Base-by-base conservation (phyloP, 2,329 filamentous ascomycete species). In the Graphilbum fragrans region DNA sequence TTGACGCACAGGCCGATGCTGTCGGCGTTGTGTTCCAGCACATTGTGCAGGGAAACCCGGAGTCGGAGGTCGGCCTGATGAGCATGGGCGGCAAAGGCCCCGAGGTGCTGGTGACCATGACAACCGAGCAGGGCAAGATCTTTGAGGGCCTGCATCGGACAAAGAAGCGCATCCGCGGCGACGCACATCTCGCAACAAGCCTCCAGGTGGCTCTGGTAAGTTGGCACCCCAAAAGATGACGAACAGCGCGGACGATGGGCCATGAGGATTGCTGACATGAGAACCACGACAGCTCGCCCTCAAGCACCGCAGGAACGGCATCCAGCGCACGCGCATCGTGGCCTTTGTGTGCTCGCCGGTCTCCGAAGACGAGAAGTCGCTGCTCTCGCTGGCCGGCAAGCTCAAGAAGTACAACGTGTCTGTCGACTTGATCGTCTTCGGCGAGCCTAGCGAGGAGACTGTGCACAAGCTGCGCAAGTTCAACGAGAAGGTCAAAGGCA, bases 31-130 rank as follows among this genome's bases (percentile, higher is more conserved):
- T 96, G 56, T 96, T 96, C 70, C 86, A 88, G 58, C 86, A 83
- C 57, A 94, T 98, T 64, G 94, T 88, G 52, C 82, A 87, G 65
- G 83, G 82, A 52, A 95, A 98, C 62, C 87, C 92, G 25, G 92
- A 98, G 66, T 96, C 90, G 8, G 93, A 88, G 11, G 92, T 98
- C 50, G 92, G 93, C 40, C 70, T 98, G 49, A 95, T 98, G 88
- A 94, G 86, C 65, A 96, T 96, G 90, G 92, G 86, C 49, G 92
- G 90, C 56, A 90, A 86, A 58, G 88, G 87, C n/a, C 92, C 92
- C 38, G 90, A 96, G 66, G 90, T 98, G 49, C 77, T 98, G 49
- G 93, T 92, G 44, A 98, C 92, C 27, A 77, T 96, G 58, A 96
- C 92, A 41, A 90, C 86, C 45, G 93, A 98, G 62, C 86, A 92